phyloP scores from a whole-genome alignment of 1,284 basidiomycete genomes.

The Trichosporon ovoides region DNA sequence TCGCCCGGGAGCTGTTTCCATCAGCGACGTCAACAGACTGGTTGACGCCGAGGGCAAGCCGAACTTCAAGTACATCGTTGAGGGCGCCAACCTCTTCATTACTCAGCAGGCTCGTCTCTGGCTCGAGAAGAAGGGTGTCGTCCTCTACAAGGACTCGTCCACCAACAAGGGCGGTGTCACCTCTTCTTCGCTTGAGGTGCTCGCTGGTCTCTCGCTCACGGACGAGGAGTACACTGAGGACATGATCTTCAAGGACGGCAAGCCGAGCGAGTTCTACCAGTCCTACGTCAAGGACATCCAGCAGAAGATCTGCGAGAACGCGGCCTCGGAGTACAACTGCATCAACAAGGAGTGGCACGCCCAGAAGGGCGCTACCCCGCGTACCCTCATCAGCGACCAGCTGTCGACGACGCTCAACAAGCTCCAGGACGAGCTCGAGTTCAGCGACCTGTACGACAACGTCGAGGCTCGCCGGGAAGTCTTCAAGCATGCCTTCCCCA shows the following conservation, averaged over 20 bases:
- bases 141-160: conserved; percentile 93
- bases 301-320: conserved; percentile 84
- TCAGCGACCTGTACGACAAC: conserved; percentile 83
- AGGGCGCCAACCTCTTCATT: conserved; percentile 95
- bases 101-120: conserved; percentile 91
- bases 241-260: conserved; percentile 91
- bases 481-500: conserved; percentile 76
- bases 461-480: conserved; percentile 71
- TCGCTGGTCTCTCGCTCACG: conserved; percentile 80
- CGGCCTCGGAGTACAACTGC: conserved; percentile 81
- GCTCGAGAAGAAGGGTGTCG: conserved; percentile 88
- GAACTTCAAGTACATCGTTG: conserved; percentile 94
- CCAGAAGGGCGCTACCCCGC: conserved; percentile 70
- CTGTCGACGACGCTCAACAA: conserved; percentile 81
- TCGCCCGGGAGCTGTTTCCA: conserved; percentile 85
- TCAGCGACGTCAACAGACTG: conserved; percentile 86
- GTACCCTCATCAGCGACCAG: conserved; percentile 90
- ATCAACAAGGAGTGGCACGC: conserved; percentile 88
- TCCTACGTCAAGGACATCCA: conserved; percentile 91
- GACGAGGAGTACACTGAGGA: conserved; percentile 77
- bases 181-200: conserved; percentile 89
- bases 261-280: conserved; percentile 79
- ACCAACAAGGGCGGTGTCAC: conserved; percentile 99
- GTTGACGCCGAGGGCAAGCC: conserved; percentile 91
- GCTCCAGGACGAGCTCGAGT: conserved; percentile 83